phyloP scores from a whole-genome alignment of 805 yeast species.

The Tetrapisispora taiwanensis region DNA sequence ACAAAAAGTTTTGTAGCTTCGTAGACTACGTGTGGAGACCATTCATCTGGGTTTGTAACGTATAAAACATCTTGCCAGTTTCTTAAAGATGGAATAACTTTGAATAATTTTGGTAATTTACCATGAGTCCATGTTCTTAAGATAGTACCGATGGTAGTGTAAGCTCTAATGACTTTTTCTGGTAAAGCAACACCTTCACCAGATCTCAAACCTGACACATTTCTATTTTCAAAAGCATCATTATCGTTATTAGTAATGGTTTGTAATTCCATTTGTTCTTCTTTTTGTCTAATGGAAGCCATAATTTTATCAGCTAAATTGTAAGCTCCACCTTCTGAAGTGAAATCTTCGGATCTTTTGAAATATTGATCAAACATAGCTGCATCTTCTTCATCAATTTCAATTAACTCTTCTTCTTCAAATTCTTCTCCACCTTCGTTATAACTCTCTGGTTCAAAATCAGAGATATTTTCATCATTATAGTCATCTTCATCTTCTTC shows the following conservation, averaged over 20 bases:
- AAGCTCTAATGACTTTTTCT: conserved; percentile 92
- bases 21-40: conserved; percentile 93
- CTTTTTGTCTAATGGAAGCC: conserved; percentile 78
- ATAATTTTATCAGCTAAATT: conserved; percentile 87
- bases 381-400: conserved; percentile 71
- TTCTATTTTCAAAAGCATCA: conserved; percentile 18
- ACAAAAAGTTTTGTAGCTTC: conserved; percentile 94
- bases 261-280: conserved; percentile 26
- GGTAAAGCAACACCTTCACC: conserved; percentile 78
- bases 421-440: conserved; percentile 31
- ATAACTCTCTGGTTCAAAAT: conserved; percentile 37
- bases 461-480: conserved; percentile 35
- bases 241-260: conserved; percentile 8
- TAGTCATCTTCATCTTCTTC: conserved; percentile 36
- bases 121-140: conserved; percentile 89
- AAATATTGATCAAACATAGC: conserved; percentile 74
- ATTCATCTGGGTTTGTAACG: conserved; percentile 82
- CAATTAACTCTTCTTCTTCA: conserved; percentile 47
- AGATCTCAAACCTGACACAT: conserved; percentile 29
- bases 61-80: conserved; percentile 94
- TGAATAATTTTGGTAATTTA: conserved; percentile 90
- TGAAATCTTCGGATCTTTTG: conserved; percentile 33
- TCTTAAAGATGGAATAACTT: conserved; percentile 81
- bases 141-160: conserved; percentile 81
- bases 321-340: conserved; percentile 36